Percentiles rank a stretch among this genome's conserved stretches.
Conservation (phyloP, 345 rosid species). For the Rhizophora mangle region DNA sequence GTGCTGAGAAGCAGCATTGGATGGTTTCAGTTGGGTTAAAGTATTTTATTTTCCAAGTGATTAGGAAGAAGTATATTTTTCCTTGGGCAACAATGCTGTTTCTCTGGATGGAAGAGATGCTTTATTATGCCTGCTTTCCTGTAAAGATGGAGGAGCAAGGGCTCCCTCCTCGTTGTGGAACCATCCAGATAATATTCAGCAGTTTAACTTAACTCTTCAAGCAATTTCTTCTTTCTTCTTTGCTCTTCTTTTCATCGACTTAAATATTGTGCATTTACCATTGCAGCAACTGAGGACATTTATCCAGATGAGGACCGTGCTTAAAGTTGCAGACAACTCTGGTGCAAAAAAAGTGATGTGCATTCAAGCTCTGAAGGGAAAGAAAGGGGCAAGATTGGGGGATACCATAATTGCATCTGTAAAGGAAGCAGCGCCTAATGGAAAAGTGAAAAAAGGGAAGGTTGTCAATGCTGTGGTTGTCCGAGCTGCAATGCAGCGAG, state of each 20-base stretch:
- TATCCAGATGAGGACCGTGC: conserved; percentile 85
- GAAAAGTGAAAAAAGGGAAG: conserved; percentile 92
- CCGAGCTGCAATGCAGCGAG: conserved; percentile 83
- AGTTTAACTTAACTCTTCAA: background rate
- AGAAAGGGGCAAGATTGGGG: conserved; percentile 78
- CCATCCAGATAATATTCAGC: background rate
- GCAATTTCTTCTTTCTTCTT: background rate
- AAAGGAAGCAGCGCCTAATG: conserved; percentile 89
- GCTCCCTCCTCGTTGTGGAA: background rate
- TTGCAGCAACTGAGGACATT: conserved; percentile 70
- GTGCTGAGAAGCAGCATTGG: background rate
- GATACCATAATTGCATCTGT: conserved; percentile 82
- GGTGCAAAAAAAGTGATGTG: conserved; percentile 93
- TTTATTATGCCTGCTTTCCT: background rate
- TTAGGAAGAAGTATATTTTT: background rate
- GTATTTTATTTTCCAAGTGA: background rate
- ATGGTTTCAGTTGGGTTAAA: background rate
- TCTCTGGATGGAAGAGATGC: background rate
- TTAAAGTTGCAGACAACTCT: conserved; percentile 83
- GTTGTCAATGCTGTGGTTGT: conserved; percentile 79
- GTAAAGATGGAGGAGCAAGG: background rate
- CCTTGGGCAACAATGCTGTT: background rate
- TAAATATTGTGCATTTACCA: background rate
- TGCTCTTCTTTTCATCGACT: background rate
- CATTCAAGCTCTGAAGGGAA: conserved; percentile 69